These are phyloP conservation scores for Dalechampia spathulata DNA, from an alignment of 441 rosid species.

Conservation along the genomic window DNA sequence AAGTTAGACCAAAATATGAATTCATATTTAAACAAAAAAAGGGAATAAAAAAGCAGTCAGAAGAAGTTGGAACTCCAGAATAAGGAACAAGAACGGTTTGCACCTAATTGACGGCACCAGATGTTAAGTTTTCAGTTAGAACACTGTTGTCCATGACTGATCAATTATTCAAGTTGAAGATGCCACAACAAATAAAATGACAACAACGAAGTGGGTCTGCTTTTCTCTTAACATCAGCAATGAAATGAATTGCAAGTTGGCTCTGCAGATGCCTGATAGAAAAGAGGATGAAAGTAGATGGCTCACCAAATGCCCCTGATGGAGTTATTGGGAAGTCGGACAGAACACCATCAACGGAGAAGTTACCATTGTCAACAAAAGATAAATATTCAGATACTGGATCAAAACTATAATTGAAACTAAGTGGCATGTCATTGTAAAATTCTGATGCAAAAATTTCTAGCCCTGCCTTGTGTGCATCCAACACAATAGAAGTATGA, in stretches of 20 bases:
- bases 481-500: constrained; percentile 47
- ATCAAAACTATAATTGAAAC: constrained; percentile 77
- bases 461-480: constrained; percentile 83
- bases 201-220: neutral
- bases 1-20: too few relatives aligned
- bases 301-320: constrained; percentile 59
- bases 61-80: too few relatives aligned
- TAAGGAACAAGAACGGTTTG: too few relatives aligned
- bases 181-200: neutral
- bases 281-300: constrained; percentile 5
- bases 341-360: constrained; percentile 85
- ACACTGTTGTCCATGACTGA: too few relatives aligned
- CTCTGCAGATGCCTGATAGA: neutral
- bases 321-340: constrained; percentile 88
- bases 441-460: constrained; percentile 74
- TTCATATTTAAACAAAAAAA: neutral
- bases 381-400: constrained; percentile 59
- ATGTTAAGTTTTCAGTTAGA: neutral
- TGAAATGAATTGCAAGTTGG: neutral
- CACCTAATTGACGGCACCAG: too few relatives aligned
- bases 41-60: too few relatives aligned
- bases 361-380: constrained; percentile 67
- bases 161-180: neutral
- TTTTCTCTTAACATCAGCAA: neutral
- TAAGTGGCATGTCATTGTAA: constrained; percentile 56